Base-by-base conservation (phyloP, 1,284 basidiomycete species). In the Tranzscheliella williamsii region DNA sequence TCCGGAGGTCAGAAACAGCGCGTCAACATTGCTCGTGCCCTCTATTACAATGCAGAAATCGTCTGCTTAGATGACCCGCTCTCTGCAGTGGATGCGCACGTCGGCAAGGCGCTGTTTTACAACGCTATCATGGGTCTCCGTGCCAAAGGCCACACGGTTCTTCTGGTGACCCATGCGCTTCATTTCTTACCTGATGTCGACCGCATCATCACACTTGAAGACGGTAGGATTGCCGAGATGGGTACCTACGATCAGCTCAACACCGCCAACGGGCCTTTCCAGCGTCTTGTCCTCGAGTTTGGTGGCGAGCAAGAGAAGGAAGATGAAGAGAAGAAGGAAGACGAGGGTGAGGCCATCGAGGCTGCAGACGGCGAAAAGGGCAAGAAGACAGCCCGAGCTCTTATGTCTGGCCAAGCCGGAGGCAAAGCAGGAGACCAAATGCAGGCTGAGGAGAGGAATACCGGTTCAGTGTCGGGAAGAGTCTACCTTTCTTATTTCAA, bases 121-220 rank as follows among this genome's bases (percentile, higher is more conserved):
- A 74, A 73, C 26, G 68, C 68, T 7, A 73, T 78, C 47, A 42
- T 74, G 48, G 67, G 55, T 21, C 43, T 72, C 15, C 51, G 56
- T 16, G 46, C 52, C 4, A 35, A 39, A 18, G 71, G 70, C 31
- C 55, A 67, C 33, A 74, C 72, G 1, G 64, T 76, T 1, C 43
- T 78, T 6, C 72, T 79, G 9, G 78, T 78, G 17, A 79, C 79
- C 2, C 78, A 79, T 44, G 77, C 75, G 0, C 55, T 79, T 21
- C 78, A 79, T 51, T 63, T 88, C n/a, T 79, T 89, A 1, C 85
- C 86, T 49, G 83, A 83, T 13, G 68, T 70, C 27, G 75, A 77
- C 61, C 83, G 85, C 67, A 85, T 91, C 44, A 87, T 88, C 72
- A 83, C 86, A 29, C 83, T 89, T 76, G 87, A 90, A 24, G 82